Evolutionary conservation across 495 filamentous ascomycete genomes (phyloP).

Genomic region (Penicillium paxilli): DNA sequence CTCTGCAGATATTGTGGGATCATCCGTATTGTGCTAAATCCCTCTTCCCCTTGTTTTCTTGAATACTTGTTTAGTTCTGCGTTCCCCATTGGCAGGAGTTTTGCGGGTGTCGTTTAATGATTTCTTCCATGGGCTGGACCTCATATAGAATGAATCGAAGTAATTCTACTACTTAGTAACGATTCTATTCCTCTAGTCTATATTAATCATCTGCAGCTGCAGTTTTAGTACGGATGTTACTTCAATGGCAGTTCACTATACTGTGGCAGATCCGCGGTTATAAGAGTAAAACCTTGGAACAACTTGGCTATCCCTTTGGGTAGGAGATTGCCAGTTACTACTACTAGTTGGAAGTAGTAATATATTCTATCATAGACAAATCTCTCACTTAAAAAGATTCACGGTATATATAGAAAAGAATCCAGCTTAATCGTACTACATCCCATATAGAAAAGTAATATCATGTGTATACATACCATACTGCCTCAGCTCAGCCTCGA

Average conservation of each 20-base stretch:
- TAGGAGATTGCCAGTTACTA: too few species aligned
- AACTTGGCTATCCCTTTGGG: too few species aligned
- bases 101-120: slow-evolving; percentile 10
- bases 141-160: slow-evolving; percentile 16
- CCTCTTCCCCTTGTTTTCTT: not conserved
- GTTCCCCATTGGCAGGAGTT: slow-evolving; percentile 19
- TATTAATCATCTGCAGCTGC: too few species aligned
- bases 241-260: too few species aligned
- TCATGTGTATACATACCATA: too few species aligned
- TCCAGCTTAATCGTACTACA: not conserved
- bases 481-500: not conserved
- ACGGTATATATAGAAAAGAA: too few species aligned
- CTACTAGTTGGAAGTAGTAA: not conserved
- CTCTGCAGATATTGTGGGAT: not conserved
- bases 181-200: not conserved
- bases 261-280: too few species aligned
- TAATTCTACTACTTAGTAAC: too few species aligned
- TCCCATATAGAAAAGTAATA: not conserved
- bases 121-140: slow-evolving; percentile 20
- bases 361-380: not conserved
- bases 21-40: not conserved
- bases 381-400: too few species aligned
- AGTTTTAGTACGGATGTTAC: too few species aligned
- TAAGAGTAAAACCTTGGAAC: too few species aligned
- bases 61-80: not conserved